phyloP scores from a whole-genome alignment of 1,139 yeast genomes.

The Kodamaea derodonti region DNA sequence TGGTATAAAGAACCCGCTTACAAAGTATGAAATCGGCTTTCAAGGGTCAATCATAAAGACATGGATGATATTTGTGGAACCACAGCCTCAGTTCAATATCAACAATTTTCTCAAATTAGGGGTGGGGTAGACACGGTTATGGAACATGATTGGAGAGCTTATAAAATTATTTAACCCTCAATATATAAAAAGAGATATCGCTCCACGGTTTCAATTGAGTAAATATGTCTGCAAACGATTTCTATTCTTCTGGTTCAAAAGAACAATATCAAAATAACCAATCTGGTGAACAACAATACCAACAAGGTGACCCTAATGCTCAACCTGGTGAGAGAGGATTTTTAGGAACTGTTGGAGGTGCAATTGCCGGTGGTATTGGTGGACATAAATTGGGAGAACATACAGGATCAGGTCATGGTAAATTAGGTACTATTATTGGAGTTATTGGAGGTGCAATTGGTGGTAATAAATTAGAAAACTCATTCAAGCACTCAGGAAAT shows the following conservation, averaged over 20 bases:
- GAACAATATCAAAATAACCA: conserved; percentile 19
- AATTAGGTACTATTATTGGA: conserved; percentile 53
- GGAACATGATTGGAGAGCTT: too few species aligned
- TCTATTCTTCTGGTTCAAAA: conserved; percentile 44
- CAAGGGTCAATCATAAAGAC: too few species aligned
- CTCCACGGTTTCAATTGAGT: too few species aligned
- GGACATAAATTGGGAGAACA: conserved; percentile 34
- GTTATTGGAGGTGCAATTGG: conserved; percentile 59
- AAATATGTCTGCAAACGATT: conserved; percentile 60
- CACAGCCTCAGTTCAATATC: too few species aligned
- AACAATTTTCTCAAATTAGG: too few species aligned
- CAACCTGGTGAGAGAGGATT: conserved; percentile 49
- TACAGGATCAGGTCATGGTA: conserved; percentile 37
- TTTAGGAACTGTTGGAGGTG: conserved; percentile 53
- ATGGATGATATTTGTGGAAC: too few species aligned
- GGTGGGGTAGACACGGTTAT: too few species aligned
- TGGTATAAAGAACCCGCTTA: too few species aligned
- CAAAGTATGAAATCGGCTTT: too few species aligned
- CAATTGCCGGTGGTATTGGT: conserved; percentile 56
- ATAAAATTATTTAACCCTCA: too few species aligned
- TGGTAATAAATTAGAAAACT: conserved; percentile 53
- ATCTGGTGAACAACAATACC: conserved; percentile 22
- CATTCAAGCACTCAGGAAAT: conserved; percentile 21
- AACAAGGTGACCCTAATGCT: conserved; percentile 10
- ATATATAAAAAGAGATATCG: too few species aligned